These are phyloP conservation scores for Fragilariopsis cylindrus DNA, from an alignment of 108 stramenopile genomes.

Conservation along the genomic window DNA sequence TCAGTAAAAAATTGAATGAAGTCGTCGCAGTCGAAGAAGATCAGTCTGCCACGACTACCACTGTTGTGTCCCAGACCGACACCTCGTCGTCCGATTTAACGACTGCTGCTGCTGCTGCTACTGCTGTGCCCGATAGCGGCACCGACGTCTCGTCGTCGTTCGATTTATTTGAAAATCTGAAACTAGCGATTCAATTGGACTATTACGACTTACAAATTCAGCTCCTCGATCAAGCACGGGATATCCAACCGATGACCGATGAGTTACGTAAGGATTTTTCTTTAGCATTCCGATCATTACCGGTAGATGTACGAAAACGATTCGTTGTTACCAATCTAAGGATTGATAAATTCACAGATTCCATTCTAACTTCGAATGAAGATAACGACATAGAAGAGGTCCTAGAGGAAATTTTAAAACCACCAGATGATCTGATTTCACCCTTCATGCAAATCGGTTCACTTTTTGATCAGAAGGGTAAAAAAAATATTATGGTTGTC, in stretches of 20 bases:
- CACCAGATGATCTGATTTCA: background rate
- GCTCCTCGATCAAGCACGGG: slow-evolving; percentile 38
- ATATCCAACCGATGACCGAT: slow-evolving; percentile 20
- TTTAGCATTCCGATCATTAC: slow-evolving; percentile 21
- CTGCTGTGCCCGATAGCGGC: background rate
- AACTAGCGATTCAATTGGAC: slow-evolving; percentile 38
- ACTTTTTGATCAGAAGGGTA: background rate
- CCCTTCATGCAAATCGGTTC: slow-evolving; percentile 13
- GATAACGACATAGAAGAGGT: slow-evolving; percentile 17
- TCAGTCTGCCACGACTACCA: background rate
- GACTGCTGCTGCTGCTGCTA: no score
- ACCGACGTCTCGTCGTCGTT: background rate
- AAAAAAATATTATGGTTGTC: slow-evolving; percentile 3
- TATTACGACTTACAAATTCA: slow-evolving; percentile 45
- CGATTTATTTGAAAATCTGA: slow-evolving; percentile 15
- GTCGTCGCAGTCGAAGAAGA: background rate
- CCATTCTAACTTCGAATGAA: background rate
- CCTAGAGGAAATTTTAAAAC: slow-evolving; percentile 12
- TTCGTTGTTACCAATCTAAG: slow-evolving; percentile 4
- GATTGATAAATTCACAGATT: slow-evolving; percentile 4
- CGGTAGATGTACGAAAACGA: slow-evolving; percentile 12
- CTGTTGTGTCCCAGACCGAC: background rate
- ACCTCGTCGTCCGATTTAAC: no score
- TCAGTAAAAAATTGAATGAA: background rate
- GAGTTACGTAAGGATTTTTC: slow-evolving; percentile 38